Percentiles rank a stretch among this genome's conserved stretches.
Conservation (phyloP, 1,284 basidiomycete genomes). For the Cronartium quercuum region DNA sequence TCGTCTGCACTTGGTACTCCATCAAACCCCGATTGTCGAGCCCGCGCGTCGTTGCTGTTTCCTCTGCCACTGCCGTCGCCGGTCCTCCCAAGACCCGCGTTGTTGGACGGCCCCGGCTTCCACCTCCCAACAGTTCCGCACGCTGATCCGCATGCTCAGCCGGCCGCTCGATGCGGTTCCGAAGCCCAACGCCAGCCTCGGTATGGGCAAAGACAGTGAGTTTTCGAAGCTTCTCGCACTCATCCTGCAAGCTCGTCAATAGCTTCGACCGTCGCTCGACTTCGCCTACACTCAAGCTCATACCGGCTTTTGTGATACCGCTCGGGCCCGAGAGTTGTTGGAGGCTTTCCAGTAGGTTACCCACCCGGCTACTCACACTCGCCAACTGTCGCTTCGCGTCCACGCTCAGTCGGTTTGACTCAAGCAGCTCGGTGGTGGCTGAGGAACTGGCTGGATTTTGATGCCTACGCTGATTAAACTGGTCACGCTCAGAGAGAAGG, state of each 20-base stretch:
- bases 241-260: conserved; percentile 72
- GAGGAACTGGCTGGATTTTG: neutral
- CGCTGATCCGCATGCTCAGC: conserved; percentile 4
- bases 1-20: conserved; percentile 61
- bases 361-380: conserved; percentile 7
- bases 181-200: conserved; percentile 8
- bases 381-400: conserved; percentile 11
- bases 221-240: conserved; percentile 67
- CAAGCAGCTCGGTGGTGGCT: neutral
- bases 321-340: conserved; percentile 25
- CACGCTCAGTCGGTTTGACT: conserved; percentile 13
- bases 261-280: conserved; percentile 72
- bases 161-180: neutral
- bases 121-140: conserved; percentile 10
- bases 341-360: conserved; percentile 13
- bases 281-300: conserved; percentile 43
- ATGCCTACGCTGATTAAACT: neutral
- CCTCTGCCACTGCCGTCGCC: conserved; percentile 55
- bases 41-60: conserved; percentile 77
- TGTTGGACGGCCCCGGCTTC: conserved; percentile 3
- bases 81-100: conserved; percentile 18
- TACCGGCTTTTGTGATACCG: neutral
- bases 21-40: conserved; percentile 75
- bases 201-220: neutral
- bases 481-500: conserved; percentile 14